These are phyloP conservation scores for Sclerotinia trifoliorum DNA, from an alignment of 2,329 filamentous ascomycete species.

Conservation along the genomic window DNA sequence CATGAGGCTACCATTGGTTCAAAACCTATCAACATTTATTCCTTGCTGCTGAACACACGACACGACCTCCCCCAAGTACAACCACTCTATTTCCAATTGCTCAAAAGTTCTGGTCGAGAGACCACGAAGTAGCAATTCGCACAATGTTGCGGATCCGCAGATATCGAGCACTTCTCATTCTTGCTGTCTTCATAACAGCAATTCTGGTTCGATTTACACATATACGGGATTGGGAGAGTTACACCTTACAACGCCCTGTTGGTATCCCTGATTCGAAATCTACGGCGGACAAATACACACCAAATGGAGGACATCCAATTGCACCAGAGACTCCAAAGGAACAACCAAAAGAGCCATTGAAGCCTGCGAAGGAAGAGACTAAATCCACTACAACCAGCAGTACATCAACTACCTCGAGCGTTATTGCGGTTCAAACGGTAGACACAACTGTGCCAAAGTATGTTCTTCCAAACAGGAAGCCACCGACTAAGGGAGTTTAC, in stretches of 20 bases:
- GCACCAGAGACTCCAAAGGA: slow-evolving; percentile 9
- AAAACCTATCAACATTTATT: slow-evolving; percentile 8
- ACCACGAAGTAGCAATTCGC: slow-evolving; percentile 21
- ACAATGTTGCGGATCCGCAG: slow-evolving; percentile 58
- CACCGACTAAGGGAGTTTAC: slow-evolving; percentile 26
- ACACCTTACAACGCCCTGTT: slow-evolving; percentile 20
- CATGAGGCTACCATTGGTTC: slow-evolving; percentile 16
- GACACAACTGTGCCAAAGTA: slow-evolving; percentile 29
- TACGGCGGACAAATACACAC: not conserved
- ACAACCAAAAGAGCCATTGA: slow-evolving; percentile 4
- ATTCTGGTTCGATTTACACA: slow-evolving; percentile 30
- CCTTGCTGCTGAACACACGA: slow-evolving; percentile 15
- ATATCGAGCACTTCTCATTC: slow-evolving; percentile 54
- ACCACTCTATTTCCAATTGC: not conserved
- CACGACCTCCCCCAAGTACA: slow-evolving; percentile 1
- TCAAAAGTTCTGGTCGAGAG: slow-evolving; percentile 16
- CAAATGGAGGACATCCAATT: not conserved
- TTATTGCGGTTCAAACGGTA: slow-evolving; percentile 16
- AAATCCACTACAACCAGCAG: not conserved
- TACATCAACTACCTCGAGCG: not conserved
- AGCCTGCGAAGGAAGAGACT: slow-evolving; percentile 5
- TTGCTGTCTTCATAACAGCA: slow-evolving; percentile 29
- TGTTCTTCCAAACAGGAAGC: slow-evolving; percentile 34
- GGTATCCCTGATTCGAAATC: slow-evolving; percentile 21
- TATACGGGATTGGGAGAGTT: slow-evolving; percentile 26